These are phyloP conservation scores for Fusarium camptoceras DNA, from an alignment of 2,329 filamentous ascomycete genomes.

Conservation along the genomic window DNA sequence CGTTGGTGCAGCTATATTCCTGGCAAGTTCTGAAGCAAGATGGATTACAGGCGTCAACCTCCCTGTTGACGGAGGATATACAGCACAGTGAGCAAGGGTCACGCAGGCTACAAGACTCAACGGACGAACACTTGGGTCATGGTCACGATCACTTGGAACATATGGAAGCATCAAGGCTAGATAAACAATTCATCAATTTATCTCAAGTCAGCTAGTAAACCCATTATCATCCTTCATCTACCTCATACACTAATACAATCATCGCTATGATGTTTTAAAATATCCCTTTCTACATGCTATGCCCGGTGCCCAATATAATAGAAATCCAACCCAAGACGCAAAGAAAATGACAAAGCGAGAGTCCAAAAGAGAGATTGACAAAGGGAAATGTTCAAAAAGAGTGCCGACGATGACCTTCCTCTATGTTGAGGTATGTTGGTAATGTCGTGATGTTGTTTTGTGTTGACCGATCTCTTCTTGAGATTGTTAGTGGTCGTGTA, in stretches of 20 bases:
- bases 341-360: conserved; percentile 16
- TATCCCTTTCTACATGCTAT: conserved; percentile 16
- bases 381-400: conserved; percentile 23
- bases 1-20: conserved; percentile 52
- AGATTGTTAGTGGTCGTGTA: not conserved
- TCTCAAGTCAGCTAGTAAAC: conserved; percentile 1
- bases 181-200: conserved; percentile 14
- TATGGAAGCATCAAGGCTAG: not conserved
- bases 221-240: conserved; percentile 11
- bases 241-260: conserved; percentile 19
- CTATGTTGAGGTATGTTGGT: not conserved
- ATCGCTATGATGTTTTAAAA: conserved; percentile 30
- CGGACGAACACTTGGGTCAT: too few species aligned
- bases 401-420: conserved; percentile 1
- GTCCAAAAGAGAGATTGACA: conserved; percentile 4
- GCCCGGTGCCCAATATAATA: not conserved
- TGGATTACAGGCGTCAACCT: conserved; percentile 57
- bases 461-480: not conserved
- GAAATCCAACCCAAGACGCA: conserved; percentile 1
- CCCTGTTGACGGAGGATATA: conserved; percentile 56
- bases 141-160: too few species aligned
- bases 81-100: conserved; percentile 43
- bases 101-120: too few species aligned
- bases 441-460: not conserved
- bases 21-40: conserved; percentile 53